Evolutionary conservation across 257 asterid species (phyloP).

Genomic region (Jasminum sambac): DNA sequence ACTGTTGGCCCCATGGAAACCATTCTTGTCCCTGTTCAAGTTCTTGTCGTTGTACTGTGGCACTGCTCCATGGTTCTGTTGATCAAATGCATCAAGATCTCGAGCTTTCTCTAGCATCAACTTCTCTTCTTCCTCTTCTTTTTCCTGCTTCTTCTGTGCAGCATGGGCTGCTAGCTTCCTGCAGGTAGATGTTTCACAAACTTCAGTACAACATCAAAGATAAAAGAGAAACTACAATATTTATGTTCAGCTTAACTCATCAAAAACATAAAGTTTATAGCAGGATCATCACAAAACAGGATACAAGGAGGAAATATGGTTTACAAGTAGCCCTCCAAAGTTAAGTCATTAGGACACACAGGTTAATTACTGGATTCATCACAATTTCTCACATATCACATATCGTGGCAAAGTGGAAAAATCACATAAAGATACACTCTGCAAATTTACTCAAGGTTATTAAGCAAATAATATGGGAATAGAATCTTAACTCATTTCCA

Average conservation of each 20-base stretch:
- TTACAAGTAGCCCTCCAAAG: not conserved
- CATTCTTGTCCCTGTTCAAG: conserved; percentile 57
- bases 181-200: conserved; percentile 26
- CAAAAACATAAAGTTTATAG: not conserved
- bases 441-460: not conserved
- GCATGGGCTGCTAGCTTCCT: conserved; percentile 65
- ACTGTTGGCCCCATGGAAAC: conserved; percentile 95
- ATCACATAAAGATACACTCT: not conserved
- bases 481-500: not conserved
- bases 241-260: not conserved
- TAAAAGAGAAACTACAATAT: not conserved
- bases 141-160: conserved; percentile 66
- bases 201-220: not conserved
- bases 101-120: conserved; percentile 61
- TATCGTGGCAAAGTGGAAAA: not conserved
- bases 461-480: not conserved
- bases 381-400: not conserved
- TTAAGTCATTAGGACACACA: not conserved
- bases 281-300: too few relatives aligned
- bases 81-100: conserved; percentile 87
- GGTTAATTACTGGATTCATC: not conserved
- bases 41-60: conserved; percentile 78
- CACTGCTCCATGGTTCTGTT: conserved; percentile 88
- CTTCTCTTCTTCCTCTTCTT: conserved; percentile 74
- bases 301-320: not conserved